Percentiles rank a stretch among this genome's conserved stretches.
Evolutionary conservation across 2,329 filamentous ascomycete species (phyloP).

Genomic region (Coniella vitis): DNA sequence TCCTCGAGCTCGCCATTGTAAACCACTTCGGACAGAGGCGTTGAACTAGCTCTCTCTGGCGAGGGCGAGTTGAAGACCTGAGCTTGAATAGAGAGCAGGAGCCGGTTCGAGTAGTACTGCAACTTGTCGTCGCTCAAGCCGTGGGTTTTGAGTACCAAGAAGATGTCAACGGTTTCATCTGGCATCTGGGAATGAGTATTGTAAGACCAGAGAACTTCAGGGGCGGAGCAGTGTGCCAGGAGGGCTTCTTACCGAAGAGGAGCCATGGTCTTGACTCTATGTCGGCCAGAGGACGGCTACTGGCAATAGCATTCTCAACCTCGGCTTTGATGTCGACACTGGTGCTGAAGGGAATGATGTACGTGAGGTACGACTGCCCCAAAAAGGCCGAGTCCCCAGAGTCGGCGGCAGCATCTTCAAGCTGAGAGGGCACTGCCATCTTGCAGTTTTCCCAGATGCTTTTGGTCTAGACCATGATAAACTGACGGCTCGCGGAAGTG

Average conservation of each 20-base stretch:
- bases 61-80: conserved; percentile 54
- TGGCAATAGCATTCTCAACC: conserved; percentile 28
- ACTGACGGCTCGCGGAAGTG: background rate
- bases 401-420: conserved; percentile 22
- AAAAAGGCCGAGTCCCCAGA: conserved; percentile 39
- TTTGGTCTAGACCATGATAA: conserved; percentile 8
- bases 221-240: conserved; percentile 19
- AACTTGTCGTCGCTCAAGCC: conserved; percentile 50
- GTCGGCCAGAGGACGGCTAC: conserved; percentile 9
- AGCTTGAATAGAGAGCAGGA: conserved; percentile 61
- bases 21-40: conserved; percentile 51
- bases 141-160: conserved; percentile 61
- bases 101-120: conserved; percentile 50
- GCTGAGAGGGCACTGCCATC: conserved; percentile 24
- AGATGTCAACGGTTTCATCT: conserved; percentile 69
- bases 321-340: conserved; percentile 46
- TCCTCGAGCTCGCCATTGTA: conserved; percentile 48
- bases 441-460: conserved; percentile 14
- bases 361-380: conserved; percentile 52
- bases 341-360: conserved; percentile 53
- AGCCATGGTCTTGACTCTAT: conserved; percentile 33
- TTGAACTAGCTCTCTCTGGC: conserved; percentile 36
- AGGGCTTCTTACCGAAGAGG: conserved; percentile 58
- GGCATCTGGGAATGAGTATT: conserved; percentile 43
- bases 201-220: conserved; percentile 28